Evolutionary conservation across 345 rosid genomes (phyloP), one percentile per base, ranked within the genome.

Genomic region (Mangifera indica): DNA sequence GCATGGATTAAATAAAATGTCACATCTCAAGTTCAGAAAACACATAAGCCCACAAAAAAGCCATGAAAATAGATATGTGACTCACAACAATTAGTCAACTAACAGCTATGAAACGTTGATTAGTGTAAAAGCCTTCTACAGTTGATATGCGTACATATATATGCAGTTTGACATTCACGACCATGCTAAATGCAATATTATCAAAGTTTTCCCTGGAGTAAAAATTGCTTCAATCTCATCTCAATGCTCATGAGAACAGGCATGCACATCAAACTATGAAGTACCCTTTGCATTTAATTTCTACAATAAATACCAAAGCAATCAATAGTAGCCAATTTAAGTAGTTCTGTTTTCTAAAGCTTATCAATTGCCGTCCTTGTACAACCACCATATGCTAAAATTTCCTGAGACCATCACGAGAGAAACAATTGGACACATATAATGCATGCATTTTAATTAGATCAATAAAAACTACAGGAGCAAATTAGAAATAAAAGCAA

Each of bases 401-500:
- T 59, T 29, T 20, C 63, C 32, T 2, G 15, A 59, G 3, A 37
- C 48, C 6, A 9, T 37, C 44, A n/a, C n/a, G 53, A 18, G 32
- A 21, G 52, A 63, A 42, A 63, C 53, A 20, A 45, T 44, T 20
- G 52, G 10, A 63, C 17, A 63, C 3, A 63, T 63, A 13, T 52
- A 34, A 34, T 34, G 40, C 15, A 60, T 6, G 5, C 6, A 5
- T 45, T 17, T 11, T 45, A 67, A 32, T 12, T 52, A 10, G 55
- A 53, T 40, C 10, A 60, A 26, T 53, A 44, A 42, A 3, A 63
- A 56, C 13, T 25, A 26, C 24, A 52, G 3, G 10, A 5, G 18
- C 2, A 26, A 42, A 25, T 34, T 4, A 53, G 40, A 72, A 40
- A 57, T 22, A 68, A 67, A 48, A 61, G 46, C 32, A 73, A 29